Evolutionary conservation across 495 filamentous ascomycete genomes (phyloP).

Genomic region (Cercophora sp.): DNA sequence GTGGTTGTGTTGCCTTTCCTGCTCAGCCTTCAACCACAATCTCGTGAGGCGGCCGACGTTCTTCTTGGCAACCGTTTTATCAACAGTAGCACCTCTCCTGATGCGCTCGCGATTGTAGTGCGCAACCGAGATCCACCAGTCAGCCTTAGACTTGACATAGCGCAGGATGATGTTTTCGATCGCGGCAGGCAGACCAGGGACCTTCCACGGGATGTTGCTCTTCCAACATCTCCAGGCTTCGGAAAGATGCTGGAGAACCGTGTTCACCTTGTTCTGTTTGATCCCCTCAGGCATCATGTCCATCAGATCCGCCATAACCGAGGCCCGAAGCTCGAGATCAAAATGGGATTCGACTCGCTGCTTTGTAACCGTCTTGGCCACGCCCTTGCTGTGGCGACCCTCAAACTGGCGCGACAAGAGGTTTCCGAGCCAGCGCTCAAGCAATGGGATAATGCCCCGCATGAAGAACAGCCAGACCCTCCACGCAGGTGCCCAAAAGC

Average conservation of each 20-base stretch:
- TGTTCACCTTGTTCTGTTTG: slow-evolving; percentile 99
- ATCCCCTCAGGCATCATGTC: slow-evolving; percentile 99
- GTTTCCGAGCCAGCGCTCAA: slow-evolving; percentile 98
- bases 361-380: slow-evolving; percentile 98
- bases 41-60: slow-evolving; percentile 93
- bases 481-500: slow-evolving; percentile 99
- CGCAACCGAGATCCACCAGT: slow-evolving; percentile 99
- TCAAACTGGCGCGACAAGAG: slow-evolving; percentile 96
- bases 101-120: slow-evolving; percentile 99
- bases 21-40: slow-evolving; percentile 97
- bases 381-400: slow-evolving; percentile 97
- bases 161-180: slow-evolving; percentile 98
- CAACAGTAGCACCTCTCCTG: slow-evolving; percentile 89
- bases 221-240: slow-evolving; percentile 99
- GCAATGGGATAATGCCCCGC: slow-evolving; percentile 93
- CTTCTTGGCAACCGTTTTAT: slow-evolving; percentile 99
- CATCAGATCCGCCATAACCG: slow-evolving; percentile 98
- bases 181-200: slow-evolving; percentile 89
- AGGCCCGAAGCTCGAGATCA: slow-evolving; percentile 94
- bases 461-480: slow-evolving; percentile 99
- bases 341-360: slow-evolving; percentile 99
- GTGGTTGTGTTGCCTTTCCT: slow-evolving; percentile 98
- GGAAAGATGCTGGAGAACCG: slow-evolving; percentile 92
- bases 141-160: slow-evolving; percentile 98
- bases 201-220: slow-evolving; percentile 99